Evolutionary conservation across 352 stramenopile species (phyloP).

Genomic region (Thalassiosira mediterranea): DNA sequence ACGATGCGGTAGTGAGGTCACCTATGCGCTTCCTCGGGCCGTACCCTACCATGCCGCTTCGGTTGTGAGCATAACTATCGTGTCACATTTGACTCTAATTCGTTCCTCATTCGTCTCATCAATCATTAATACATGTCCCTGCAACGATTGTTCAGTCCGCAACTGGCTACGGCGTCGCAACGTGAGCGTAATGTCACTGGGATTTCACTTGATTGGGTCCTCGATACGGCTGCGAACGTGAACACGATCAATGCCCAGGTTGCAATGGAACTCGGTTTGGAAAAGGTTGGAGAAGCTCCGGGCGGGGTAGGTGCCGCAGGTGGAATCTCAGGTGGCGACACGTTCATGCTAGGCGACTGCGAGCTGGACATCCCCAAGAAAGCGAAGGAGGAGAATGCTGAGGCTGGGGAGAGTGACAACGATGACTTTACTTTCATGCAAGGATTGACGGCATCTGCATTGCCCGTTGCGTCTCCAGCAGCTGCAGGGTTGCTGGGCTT

Average conservation of each 20-base stretch:
- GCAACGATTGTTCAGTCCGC: conserved; percentile 29
- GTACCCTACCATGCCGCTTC: conserved; percentile 57
- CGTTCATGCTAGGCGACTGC: conserved; percentile 69
- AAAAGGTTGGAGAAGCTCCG: conserved; percentile 61
- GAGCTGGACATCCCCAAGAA: conserved; percentile 48
- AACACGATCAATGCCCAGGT: conserved; percentile 78
- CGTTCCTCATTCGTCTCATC: too few relatives aligned
- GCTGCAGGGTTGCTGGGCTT: conserved; percentile 66
- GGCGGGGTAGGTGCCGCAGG: conserved; percentile 56
- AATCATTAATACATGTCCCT: not conserved
- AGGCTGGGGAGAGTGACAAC: conserved; percentile 17
- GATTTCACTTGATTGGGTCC: conserved; percentile 70
- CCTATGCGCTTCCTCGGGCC: conserved; percentile 65
- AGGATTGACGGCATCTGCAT: conserved; percentile 68
- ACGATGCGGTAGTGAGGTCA: conserved; percentile 32
- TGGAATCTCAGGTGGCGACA: conserved; percentile 60
- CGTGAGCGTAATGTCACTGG: conserved; percentile 59
- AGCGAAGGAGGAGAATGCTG: not conserved
- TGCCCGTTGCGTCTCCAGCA: conserved; percentile 66
- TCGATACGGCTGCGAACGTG: conserved; percentile 77
- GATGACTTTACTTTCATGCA: conserved; percentile 68
- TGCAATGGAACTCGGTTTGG: conserved; percentile 57
- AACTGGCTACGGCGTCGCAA: conserved; percentile 68
- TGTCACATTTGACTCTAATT: too few relatives aligned
- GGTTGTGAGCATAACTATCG: too few relatives aligned